A percentile compares a stretch with the other conserved stretches of the same genome.
Conservation (phyloP, 148 eudicot genomes). For the Persicaria tinctoria region DNA sequence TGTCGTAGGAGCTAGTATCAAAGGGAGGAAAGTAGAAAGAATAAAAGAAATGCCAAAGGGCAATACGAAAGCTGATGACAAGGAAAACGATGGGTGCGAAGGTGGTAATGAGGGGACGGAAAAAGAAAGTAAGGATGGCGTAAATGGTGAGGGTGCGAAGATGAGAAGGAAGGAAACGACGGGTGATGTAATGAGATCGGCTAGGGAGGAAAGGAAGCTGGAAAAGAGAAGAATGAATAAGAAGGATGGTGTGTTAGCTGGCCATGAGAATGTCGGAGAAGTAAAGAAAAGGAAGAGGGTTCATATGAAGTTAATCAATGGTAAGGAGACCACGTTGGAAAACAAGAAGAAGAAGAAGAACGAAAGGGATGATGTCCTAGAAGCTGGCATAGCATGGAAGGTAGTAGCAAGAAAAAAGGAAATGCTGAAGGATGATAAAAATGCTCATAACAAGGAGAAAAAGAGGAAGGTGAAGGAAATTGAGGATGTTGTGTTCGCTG, state of each 20-base stretch:
- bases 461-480: neutral
- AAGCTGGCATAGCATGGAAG: neutral
- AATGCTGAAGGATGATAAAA: neutral
- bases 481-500: neutral
- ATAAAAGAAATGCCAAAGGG: no score
- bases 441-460: neutral
- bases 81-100: no score
- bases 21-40: no score
- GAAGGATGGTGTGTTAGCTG: neutral
- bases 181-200: neutral
- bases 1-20: no score
- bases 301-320: neutral
- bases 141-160: no score
- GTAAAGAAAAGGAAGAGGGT: no score
- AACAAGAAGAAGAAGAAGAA: no score
- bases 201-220: neutral
- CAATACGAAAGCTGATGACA: no score
- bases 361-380: no score
- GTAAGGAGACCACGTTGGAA: neutral
- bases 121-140: no score
- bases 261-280: no score
- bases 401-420: neutral
- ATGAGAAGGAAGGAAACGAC: neutral
- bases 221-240: neutral
- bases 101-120: no score